These are phyloP conservation scores for Xenosphaeropsis pyriputrescens DNA, from an alignment of 2,329 filamentous ascomycete species.

Conservation along the genomic window DNA sequence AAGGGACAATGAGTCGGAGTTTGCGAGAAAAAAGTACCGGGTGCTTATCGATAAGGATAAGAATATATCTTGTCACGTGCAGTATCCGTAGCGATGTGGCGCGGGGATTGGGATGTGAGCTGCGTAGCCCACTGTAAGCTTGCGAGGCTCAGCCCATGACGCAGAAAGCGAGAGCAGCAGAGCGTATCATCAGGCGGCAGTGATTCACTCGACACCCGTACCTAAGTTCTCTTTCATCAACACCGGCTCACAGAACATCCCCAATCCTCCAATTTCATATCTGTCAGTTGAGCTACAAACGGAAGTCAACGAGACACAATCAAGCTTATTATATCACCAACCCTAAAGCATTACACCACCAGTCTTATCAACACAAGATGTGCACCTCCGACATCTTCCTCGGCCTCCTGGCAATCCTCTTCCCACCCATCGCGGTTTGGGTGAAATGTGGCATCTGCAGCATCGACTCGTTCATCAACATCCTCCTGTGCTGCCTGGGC, in stretches of 20 bases:
- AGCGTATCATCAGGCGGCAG: background rate
- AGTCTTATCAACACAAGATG: slow-evolving; percentile 23
- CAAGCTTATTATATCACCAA: background rate
- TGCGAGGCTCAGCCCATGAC: background rate
- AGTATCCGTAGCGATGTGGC: background rate
- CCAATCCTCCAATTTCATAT: no score
- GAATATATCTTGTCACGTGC: background rate
- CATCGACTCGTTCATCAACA: slow-evolving; percentile 87
- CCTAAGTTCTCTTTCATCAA: no score
- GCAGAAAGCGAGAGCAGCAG: background rate
- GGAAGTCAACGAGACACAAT: background rate
- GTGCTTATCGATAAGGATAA: background rate
- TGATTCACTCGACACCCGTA: background rate
- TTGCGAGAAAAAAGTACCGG: no score
- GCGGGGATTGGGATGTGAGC: no score
- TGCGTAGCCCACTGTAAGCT: no score
- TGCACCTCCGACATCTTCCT: slow-evolving; percentile 48
- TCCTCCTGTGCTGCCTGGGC: slow-evolving; percentile 70
- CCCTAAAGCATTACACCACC: slow-evolving; percentile 1
- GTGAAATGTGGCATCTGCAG: slow-evolving; percentile 90
- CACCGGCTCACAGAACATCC: no score
- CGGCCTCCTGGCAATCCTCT: slow-evolving; percentile 48
- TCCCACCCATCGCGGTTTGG: slow-evolving; percentile 73
- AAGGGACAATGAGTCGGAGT: no score
- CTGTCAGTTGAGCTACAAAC: no score